A percentile compares a stretch with the other conserved stretches of the same genome.
Conservation (phyloP, 2,329 filamentous ascomycete genomes). For the Curvularia hawaiiensis region DNA sequence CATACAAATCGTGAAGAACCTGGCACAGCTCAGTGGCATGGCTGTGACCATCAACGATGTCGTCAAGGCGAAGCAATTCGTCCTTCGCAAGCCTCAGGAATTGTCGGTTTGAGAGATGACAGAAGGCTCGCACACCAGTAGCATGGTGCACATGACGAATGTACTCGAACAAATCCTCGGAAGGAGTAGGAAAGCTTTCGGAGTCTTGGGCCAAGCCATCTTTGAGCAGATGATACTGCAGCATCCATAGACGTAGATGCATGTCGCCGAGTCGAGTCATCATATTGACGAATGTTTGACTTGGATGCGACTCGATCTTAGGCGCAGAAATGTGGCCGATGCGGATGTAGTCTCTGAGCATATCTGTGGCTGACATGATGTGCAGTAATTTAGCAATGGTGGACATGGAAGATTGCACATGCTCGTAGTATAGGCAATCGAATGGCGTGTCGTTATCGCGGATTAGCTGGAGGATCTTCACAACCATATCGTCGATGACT, state of each 20-base stretch:
- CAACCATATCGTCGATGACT: conserved; percentile 76
- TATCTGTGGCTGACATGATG: conserved; percentile 76
- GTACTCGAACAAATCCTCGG: conserved; percentile 78
- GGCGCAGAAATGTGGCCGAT: conserved; percentile 72
- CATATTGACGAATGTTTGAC: conserved; percentile 51
- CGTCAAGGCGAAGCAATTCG: conserved; percentile 77
- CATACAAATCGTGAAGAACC: conserved; percentile 56
- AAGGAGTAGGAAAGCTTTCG: conserved; percentile 66
- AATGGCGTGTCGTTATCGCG: conserved; percentile 72
- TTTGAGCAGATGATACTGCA: conserved; percentile 81
- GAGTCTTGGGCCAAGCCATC: conserved; percentile 72
- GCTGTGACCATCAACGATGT: conserved; percentile 71
- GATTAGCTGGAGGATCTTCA: conserved; percentile 68
- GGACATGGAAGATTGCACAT: conserved; percentile 73
- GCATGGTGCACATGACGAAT: conserved; percentile 83
- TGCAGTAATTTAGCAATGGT: conserved; percentile 74
- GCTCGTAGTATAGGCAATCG: conserved; percentile 81
- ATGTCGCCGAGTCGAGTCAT: conserved; percentile 80
- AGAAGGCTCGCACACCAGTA: conserved; percentile 82
- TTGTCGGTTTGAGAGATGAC: conserved; percentile 82
- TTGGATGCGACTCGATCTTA: conserved; percentile 58
- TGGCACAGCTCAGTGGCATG: conserved; percentile 78
- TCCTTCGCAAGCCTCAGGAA: conserved; percentile 89
- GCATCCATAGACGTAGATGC: conserved; percentile 84
- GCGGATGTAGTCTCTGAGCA: conserved; percentile 85